Evolutionary conservation across 2,329 filamentous ascomycete genomes (phyloP), one percentile per base, ranked within the genome.

Genomic region (Ophiognomonia clavigignenti-juglandacearum): DNA sequence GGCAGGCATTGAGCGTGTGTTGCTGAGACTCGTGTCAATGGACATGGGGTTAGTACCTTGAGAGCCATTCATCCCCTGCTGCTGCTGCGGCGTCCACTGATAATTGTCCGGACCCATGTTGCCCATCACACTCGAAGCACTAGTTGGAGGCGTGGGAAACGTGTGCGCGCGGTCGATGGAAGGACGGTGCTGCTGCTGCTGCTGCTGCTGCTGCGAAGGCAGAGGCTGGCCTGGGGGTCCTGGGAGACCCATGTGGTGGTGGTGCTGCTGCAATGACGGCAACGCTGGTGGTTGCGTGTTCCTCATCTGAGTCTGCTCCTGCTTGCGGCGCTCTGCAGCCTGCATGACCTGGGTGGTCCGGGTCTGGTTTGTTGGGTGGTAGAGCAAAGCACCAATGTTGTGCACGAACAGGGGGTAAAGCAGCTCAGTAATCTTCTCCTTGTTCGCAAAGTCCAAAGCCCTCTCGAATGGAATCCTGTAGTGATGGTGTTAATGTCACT

Each of bases 391-490:
- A 51, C 89, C 89, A 63, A 97, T 97, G 68, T 97, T 95, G 68
- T 97, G 91, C 32, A 97, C 93, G 64, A 98, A 98, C 40, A 98
- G 75, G 43, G 93, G 93, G 66, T 97, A 98, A 45, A 97, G 72
- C 39, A 91, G 73, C 68, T 97, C 92, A 0, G 93, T 97, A 54
- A 97, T 98, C 72, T 97, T 97, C 69, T 98, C 93, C 77, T 96
- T 97, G 73, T 98, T 98, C 55, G 93, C 93, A 64, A 98, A 97
- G 60, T 97, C 93, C 45, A 98, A 73, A n/a, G 93, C 93, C 56
- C 93, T 85, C 58, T 97, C 93, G 59, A 95, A 97, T 2, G 93
- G 93, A 60, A 98, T 98, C 91, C 91, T 96, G 57, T 16, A 13
- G 13, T 6, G 13, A 13, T 6, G 13, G n/a, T 6, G 49, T 52